Conservation (phyloP, 768 basidiomycete species). For the Boletus rubropictus region DNA sequence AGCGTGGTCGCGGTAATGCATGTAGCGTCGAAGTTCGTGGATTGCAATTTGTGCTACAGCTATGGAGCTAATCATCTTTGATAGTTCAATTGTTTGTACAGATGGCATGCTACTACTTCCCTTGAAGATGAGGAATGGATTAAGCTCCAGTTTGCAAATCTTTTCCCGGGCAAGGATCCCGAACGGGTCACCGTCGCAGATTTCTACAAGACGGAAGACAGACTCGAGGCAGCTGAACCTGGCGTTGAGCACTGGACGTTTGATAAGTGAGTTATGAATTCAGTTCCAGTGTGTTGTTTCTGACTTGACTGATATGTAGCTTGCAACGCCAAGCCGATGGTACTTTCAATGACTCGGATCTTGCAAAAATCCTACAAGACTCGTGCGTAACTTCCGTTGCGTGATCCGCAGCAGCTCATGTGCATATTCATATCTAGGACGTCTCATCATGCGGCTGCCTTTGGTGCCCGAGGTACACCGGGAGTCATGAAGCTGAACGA, state of each 20-base stretch:
- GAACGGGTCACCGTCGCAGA: conserved; percentile 45
- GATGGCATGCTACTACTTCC: conserved; percentile 82
- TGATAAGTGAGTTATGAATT: conserved; percentile 39
- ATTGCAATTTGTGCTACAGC: background rate
- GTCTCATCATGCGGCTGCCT: conserved; percentile 63
- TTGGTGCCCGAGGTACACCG: conserved; percentile 74
- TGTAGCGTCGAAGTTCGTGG: conserved; percentile 70
- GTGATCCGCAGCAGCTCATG: background rate
- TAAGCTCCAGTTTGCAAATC: conserved; percentile 37
- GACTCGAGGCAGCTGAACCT: conserved; percentile 37
- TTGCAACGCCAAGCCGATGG: conserved; percentile 54
- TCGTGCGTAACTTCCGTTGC: conserved; percentile 43
- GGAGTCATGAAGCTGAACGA: conserved; percentile 71
- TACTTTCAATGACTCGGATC: conserved; percentile 61
- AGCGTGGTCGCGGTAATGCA: conserved; percentile 75
- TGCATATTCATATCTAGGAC: conserved; percentile 38
- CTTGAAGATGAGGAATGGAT: conserved; percentile 69
- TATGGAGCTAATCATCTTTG: background rate
- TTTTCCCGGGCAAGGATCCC: conserved; percentile 50
- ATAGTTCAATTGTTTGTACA: conserved; percentile 80
- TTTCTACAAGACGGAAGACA: conserved; percentile 43
- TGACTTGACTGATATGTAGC: conserved; percentile 32
- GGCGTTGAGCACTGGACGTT: conserved; percentile 63
- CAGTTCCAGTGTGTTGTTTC: background rate
- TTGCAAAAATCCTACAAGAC: conserved; percentile 60